Percentiles rank a stretch among this genome's conserved stretches.
These are phyloP conservation scores for Tuber magnatum DNA, from an alignment of 495 filamentous ascomycete species.

Conservation along the genomic window DNA sequence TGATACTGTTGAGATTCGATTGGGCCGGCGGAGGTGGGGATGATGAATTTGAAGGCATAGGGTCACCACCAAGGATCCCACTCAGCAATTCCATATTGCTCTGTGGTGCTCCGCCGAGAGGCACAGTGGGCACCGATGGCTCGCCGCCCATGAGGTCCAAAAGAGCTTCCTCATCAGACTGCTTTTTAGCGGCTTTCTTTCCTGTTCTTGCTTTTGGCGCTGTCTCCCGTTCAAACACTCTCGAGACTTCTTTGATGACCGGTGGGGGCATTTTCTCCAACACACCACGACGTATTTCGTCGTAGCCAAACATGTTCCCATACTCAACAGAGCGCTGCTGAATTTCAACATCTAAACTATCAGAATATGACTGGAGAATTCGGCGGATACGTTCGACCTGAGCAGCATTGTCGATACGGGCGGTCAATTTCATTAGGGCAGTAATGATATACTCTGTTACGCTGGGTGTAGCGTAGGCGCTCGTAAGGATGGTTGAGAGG, in stretches of 20 bases:
- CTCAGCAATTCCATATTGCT: constrained; percentile 79
- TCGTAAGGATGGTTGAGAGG: constrained; percentile 83
- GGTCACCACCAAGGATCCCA: constrained; percentile 66
- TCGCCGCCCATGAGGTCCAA: constrained; percentile 86
- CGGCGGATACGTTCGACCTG: constrained; percentile 80
- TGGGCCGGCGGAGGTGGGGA: constrained; percentile 51
- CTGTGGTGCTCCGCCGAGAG: constrained; percentile 45
- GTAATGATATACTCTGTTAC: constrained; percentile 94
- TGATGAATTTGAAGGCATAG: constrained; percentile 46
- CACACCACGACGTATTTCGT: constrained; percentile 80
- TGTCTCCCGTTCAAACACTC: constrained; percentile 59
- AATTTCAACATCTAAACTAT: constrained; percentile 84
- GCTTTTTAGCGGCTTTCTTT: constrained; percentile 72
- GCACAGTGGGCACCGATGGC: constrained; percentile 45
- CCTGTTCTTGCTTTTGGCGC: constrained; percentile 55
- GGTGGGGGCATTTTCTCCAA: constrained; percentile 95
- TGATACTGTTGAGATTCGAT: constrained; percentile 68
- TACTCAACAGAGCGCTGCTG: constrained; percentile 95
- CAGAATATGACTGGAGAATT: constrained; percentile 64
- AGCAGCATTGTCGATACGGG: constrained; percentile 69
- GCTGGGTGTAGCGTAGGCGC: constrained; percentile 80
- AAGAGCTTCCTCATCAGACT: constrained; percentile 81
- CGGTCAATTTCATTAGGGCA: constrained; percentile 89
- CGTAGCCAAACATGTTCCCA: constrained; percentile 80
- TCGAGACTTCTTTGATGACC: constrained; percentile 87